Percentiles rank a stretch among this genome's conserved stretches.
phyloP scores from a whole-genome alignment of 768 basidiomycete genomes.

The Lactarius akahatsu region DNA sequence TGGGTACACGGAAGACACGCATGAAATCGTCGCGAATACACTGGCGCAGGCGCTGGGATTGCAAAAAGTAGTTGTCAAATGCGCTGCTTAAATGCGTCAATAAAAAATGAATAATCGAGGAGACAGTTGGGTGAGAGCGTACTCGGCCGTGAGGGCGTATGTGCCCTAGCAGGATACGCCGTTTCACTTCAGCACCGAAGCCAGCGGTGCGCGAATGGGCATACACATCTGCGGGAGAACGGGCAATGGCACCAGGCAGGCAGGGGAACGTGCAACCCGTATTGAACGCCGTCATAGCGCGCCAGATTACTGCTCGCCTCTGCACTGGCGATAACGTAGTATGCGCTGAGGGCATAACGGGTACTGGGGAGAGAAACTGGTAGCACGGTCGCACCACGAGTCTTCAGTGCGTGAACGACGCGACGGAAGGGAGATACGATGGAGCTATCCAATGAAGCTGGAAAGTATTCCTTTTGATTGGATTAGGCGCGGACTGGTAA shows the following conservation, averaged over 20 bases:
- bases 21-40: constrained; percentile 74
- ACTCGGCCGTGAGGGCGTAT: constrained; percentile 91
- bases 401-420: constrained; percentile 43
- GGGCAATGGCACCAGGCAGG: constrained; percentile 45
- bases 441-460: constrained; percentile 53
- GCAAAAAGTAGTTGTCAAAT: constrained; percentile 97
- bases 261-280: constrained; percentile 54
- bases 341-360: constrained; percentile 79
- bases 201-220: constrained; percentile 63
- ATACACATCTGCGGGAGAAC: constrained; percentile 57
- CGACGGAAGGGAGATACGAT: constrained; percentile 48
- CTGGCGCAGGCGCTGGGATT: constrained; percentile 80
- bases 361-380: constrained; percentile 74
- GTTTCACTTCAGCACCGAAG: constrained; percentile 84
- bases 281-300: constrained; percentile 85
- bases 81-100: constrained; percentile 50
- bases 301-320: constrained; percentile 93
- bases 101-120: background rate
- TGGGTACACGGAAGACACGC: constrained; percentile 58
- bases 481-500: background rate
- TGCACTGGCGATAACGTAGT: constrained; percentile 93
- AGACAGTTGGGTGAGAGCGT: constrained; percentile 34
- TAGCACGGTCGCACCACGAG: constrained; percentile 62
- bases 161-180: constrained; percentile 89
- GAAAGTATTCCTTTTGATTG: constrained; percentile 70